Evolutionary conservation across 2,329 filamentous ascomycete species (phyloP).

Genomic region (Xylaria sp.): DNA sequence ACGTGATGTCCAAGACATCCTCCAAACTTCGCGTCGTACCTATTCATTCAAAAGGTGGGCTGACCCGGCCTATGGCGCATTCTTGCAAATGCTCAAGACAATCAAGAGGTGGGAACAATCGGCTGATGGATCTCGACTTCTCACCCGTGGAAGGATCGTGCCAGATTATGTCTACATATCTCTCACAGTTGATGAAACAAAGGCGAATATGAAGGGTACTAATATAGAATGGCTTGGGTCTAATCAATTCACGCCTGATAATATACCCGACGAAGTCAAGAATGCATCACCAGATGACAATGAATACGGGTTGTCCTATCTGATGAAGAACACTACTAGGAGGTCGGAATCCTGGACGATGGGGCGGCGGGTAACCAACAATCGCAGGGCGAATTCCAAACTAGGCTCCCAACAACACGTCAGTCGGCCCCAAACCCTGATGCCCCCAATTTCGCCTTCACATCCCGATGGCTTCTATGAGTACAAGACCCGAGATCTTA

Average conservation of each 20-base stretch:
- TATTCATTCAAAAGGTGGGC: conserved; percentile 37
- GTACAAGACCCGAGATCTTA: conserved; percentile 49
- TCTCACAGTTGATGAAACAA: conserved; percentile 45
- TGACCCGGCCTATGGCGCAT: conserved; percentile 44
- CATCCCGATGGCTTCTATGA: conserved; percentile 40
- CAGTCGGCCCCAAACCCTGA: background rate
- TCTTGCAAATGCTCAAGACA: conserved; percentile 49
- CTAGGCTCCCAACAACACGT: conserved; percentile 8
- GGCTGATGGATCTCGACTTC: conserved; percentile 48
- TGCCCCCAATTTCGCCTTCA: background rate
- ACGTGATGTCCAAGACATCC: conserved; percentile 41
- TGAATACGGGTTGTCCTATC: conserved; percentile 41
- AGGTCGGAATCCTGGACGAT: background rate
- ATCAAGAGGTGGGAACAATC: conserved; percentile 62
- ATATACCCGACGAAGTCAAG: conserved; percentile 56
- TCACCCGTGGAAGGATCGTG: conserved; percentile 50
- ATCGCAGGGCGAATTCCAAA: conserved; percentile 16
- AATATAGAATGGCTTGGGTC: conserved; percentile 53
- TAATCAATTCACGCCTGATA: conserved; percentile 56
- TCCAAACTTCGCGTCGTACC: conserved; percentile 35
- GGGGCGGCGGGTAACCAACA: conserved; percentile 5
- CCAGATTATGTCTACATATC: conserved; percentile 56
- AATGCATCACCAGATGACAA: conserved; percentile 49
- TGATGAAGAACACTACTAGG: conserved; percentile 13
- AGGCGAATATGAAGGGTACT: conserved; percentile 44